Percentiles rank a stretch among this genome's conserved stretches.
These are phyloP conservation scores for Fraxinus latifolia DNA, from an alignment of 305 asterid genomes.

Conservation along the genomic window DNA sequence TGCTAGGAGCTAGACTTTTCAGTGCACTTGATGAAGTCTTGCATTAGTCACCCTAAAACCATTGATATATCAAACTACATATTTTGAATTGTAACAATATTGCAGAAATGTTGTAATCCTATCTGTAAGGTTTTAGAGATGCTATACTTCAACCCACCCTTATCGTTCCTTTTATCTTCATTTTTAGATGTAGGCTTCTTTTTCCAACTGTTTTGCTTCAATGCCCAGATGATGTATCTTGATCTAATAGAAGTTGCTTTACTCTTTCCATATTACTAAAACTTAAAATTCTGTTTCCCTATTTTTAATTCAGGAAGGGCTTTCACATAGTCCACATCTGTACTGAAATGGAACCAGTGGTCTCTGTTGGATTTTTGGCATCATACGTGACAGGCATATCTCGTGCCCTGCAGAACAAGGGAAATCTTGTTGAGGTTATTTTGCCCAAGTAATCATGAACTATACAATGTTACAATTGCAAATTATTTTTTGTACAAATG, in stretches of 20 bases:
- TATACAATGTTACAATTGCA: background rate
- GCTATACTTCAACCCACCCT: background rate
- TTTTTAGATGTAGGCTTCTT: conserved; percentile 7
- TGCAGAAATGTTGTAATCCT: conserved; percentile 11
- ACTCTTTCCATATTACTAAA: conserved; percentile 12
- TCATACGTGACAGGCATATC: conserved; percentile 67
- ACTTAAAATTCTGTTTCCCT: conserved; percentile 12
- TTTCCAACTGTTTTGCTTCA: conserved; percentile 17
- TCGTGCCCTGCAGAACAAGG: conserved; percentile 67
- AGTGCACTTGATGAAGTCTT: background rate
- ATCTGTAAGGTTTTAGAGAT: background rate
- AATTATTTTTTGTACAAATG: background rate
- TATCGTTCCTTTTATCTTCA: background rate
- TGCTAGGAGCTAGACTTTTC: background rate
- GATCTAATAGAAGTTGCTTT: background rate
- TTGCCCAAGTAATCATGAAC: conserved; percentile 71
- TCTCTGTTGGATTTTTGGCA: conserved; percentile 70
- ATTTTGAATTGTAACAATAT: background rate
- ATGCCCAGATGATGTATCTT: background rate
- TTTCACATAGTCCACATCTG: conserved; percentile 73
- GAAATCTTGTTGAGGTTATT: conserved; percentile 82
- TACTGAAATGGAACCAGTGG: conserved; percentile 88
- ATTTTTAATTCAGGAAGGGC: conserved; percentile 46
- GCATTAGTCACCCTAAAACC: background rate
- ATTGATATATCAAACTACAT: background rate